Percentiles rank a stretch among this genome's conserved stretches.
phyloP scores from a whole-genome alignment of 2,329 filamentous ascomycete genomes.

The Trichoderma polysporum region DNA sequence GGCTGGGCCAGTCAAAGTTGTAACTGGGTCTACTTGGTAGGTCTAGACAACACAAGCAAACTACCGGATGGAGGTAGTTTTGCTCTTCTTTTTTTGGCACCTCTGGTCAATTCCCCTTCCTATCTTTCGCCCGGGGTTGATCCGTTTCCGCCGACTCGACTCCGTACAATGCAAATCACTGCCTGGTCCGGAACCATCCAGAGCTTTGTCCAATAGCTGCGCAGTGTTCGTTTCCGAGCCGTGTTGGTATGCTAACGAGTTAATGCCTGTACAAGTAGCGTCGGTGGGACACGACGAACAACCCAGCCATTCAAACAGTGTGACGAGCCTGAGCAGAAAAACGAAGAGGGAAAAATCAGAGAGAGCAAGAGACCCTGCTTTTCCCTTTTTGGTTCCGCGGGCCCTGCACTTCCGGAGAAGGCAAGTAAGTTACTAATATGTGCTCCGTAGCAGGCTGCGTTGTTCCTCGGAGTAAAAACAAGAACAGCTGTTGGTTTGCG shows the following conservation, averaged over 20 bases:
- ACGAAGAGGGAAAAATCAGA: neutral
- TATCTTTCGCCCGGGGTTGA: neutral
- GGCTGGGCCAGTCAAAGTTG: neutral
- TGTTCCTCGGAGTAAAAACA: neutral
- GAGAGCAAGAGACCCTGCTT: neutral
- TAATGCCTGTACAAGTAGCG: neutral
- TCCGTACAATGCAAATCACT: neutral
- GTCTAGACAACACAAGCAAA: neutral
- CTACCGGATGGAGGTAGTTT: neutral
- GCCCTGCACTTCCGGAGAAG: neutral
- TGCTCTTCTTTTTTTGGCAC: neutral
- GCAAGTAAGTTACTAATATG: no score
- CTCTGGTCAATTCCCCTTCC: neutral
- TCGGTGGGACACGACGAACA: neutral
- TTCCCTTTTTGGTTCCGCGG: neutral
- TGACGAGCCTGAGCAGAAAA: neutral
- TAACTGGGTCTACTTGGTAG: no score
- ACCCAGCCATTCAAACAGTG: neutral
- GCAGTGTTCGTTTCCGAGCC: conserved; percentile 5
- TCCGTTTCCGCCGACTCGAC: neutral
- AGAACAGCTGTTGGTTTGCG: neutral
- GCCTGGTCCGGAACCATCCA: neutral
- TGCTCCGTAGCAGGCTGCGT: no score
- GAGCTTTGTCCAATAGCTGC: conserved; percentile 2
- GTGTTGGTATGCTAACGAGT: neutral